A percentile compares a stretch with the other conserved stretches of the same genome.
Evolutionary conservation across 495 filamentous ascomycete species (phyloP).

Genomic region (Penicillium taxi): DNA sequence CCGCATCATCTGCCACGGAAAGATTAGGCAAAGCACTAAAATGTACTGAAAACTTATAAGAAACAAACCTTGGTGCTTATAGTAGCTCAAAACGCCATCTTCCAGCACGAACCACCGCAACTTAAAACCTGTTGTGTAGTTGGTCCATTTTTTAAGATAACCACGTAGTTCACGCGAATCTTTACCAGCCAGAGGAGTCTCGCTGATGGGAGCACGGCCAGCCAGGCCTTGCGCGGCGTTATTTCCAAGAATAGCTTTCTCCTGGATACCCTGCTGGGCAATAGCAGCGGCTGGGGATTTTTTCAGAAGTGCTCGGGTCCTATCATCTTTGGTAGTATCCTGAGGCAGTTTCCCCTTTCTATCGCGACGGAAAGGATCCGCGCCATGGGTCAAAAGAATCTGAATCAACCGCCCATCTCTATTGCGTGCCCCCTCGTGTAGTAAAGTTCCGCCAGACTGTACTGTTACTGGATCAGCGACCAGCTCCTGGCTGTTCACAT

Average conservation of each 20-base stretch:
- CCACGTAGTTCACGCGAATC: conserved; percentile 96
- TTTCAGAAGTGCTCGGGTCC: conserved; percentile 77
- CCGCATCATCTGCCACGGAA: conserved; percentile 55
- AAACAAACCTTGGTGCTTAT: conserved; percentile 78
- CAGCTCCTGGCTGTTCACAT: conserved; percentile 84
- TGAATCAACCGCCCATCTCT: conserved; percentile 80
- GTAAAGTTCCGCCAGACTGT: conserved; percentile 73
- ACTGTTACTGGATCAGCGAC: conserved; percentile 70
- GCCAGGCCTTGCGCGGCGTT: conserved; percentile 52
- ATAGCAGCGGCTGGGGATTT: conserved; percentile 89
- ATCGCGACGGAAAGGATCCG: conserved; percentile 94
- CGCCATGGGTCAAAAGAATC: conserved; percentile 83
- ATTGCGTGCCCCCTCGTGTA: conserved; percentile 88
- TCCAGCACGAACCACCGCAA: conserved; percentile 96
- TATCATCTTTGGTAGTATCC: conserved; percentile 94
- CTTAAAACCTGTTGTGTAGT: conserved; percentile 94
- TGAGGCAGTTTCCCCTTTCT: conserved; percentile 92
- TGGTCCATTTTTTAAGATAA: conserved; percentile 98
- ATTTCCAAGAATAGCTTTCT: conserved; percentile 86
- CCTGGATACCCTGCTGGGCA: conserved; percentile 91
- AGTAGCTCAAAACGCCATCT: conserved; percentile 95
- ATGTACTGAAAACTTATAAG: not conserved
- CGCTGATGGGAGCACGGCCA: conserved; percentile 45
- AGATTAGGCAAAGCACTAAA: conserved; percentile 1
- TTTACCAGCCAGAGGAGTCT: conserved; percentile 62